Evolutionary conservation across 2,329 filamentous ascomycete genomes (phyloP).

Genomic region (Aspergillus phoenicis): DNA sequence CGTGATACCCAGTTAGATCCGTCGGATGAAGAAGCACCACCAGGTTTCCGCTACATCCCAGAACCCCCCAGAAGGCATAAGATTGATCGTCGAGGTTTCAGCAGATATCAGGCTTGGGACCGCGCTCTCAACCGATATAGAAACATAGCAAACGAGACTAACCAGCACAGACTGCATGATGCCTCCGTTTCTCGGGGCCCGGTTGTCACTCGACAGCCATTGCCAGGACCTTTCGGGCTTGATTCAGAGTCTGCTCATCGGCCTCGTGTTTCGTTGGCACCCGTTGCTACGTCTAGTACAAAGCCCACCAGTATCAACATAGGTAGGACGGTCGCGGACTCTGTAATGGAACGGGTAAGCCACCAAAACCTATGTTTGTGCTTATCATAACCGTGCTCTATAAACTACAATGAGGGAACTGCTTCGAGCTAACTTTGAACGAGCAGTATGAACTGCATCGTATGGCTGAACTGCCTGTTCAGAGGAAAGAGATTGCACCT

Average conservation of each 20-base stretch:
- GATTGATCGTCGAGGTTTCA: constrained; percentile 48
- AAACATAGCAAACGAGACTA: constrained; percentile 27
- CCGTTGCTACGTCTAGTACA: constrained; percentile 20
- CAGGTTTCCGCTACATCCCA: constrained; percentile 42
- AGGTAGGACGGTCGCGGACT: constrained; percentile 13
- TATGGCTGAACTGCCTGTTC: constrained; percentile 20
- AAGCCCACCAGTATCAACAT: constrained; percentile 17
- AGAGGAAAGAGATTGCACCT: constrained; percentile 24
- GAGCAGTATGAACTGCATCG: constrained; percentile 27
- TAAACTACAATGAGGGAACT: background rate
- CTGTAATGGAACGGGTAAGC: constrained; percentile 26
- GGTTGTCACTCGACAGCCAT: constrained; percentile 21
- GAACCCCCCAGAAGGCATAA: constrained; percentile 35
- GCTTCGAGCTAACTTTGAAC: constrained; percentile 30
- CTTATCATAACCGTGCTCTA: no score
- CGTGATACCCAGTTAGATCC: constrained; percentile 29
- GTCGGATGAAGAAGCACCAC: constrained; percentile 40
- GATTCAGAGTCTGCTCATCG: constrained; percentile 17
- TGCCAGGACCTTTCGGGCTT: constrained; percentile 20
- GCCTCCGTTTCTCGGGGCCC: constrained; percentile 21
- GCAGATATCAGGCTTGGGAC: constrained; percentile 51
- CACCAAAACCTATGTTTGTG: background rate
- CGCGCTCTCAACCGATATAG: constrained; percentile 47
- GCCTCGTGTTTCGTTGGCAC: constrained; percentile 17
- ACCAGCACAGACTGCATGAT: constrained; percentile 17